phyloP scores from a whole-genome alignment of 2,329 filamentous ascomycete species.

The Colletotrichum theobromicola region DNA sequence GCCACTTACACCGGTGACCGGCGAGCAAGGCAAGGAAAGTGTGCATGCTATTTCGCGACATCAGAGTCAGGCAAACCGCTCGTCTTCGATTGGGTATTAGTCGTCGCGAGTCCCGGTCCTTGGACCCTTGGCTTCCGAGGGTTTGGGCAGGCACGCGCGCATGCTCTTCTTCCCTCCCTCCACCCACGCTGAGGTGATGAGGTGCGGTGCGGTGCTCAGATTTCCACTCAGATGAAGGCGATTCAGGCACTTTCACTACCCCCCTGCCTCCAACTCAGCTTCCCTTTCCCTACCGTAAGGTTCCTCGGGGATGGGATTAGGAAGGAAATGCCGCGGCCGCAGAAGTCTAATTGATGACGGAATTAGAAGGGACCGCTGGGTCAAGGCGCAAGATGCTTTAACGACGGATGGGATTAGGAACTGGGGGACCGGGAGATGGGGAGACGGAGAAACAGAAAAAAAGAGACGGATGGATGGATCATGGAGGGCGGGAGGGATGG shows the following conservation, averaged over 20 bases:
- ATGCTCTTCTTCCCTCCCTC: not conserved
- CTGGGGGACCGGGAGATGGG: not conserved
- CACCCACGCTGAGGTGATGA: not conserved
- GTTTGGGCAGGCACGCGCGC: conserved; percentile 2
- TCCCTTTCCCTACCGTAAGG: not conserved
- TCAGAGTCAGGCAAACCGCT: not conserved
- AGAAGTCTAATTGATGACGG: conserved; percentile 16
- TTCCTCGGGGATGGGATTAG: not conserved
- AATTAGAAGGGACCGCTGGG: conserved; percentile 1
- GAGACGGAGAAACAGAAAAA: not conserved
- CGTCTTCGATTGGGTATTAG: not conserved
- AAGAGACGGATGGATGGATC: not conserved
- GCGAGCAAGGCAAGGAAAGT: not conserved
- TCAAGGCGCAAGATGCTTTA: not conserved
- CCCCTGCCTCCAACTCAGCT: not conserved
- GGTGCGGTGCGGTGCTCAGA: no score
- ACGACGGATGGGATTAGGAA: not conserved
- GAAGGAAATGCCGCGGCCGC: not conserved
- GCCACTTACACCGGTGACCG: not conserved
- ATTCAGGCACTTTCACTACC: not conserved
- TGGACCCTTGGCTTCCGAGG: conserved; percentile 13
- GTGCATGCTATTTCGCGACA: not conserved
- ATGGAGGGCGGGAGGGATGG: not conserved
- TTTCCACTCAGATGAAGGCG: not conserved
- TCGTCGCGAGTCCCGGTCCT: not conserved